Evolutionary conservation across 139 green algal genomes (phyloP), one percentile per base, ranked within the genome.

Genomic region (Tetradesmus obliquus): DNA sequence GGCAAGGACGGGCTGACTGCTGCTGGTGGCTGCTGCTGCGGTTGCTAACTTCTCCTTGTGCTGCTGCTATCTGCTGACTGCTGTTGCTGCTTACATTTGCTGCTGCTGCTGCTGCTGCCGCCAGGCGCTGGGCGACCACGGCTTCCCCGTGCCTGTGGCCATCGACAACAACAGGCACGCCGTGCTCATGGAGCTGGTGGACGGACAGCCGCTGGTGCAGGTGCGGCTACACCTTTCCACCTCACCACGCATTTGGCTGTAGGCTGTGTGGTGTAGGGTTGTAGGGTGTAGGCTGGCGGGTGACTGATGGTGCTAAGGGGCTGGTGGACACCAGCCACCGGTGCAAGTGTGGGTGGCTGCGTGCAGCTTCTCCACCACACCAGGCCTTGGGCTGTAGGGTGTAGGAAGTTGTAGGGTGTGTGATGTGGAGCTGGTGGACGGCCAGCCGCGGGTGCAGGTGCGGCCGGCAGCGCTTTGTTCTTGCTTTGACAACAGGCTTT

Each of bases 101-200:
- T 82, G 12, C 17, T 89, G 62, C 84, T 88, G 58, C 60, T 60
- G 84, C 24, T 80, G 5, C 10, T 88, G 32, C 85, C 82, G 85
- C 66, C 86, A 90, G 87, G 98, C 98, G 8, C 95, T 99, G 60
- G 94, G 94, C 0, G 95, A 99, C 32, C 92, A 96, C 62, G 98
- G 97, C 17, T 97, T 99, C 74, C 97, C 98, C 0, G 98, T 99
- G 57, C 98, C 98, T 0, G 79, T 95, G 10, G 97, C 98, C 12
- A 96, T 99, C 45, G 98, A 99, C 90, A 93, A 97, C 91, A 99
- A 99, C 95, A 94, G 97, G 0, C 98, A 99, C 92, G 97, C 96
- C 1, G 98, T 99, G 90, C 93, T 99, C 19, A 99, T 99, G 98
- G 95, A 93, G 1, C 84, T 99, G 55, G 93, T 99, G 20, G 89